Percentiles rank a stretch among this genome's conserved stretches.
Conservation (phyloP, 2,329 filamentous ascomycete species). For the Penicillium sumatraense region DNA sequence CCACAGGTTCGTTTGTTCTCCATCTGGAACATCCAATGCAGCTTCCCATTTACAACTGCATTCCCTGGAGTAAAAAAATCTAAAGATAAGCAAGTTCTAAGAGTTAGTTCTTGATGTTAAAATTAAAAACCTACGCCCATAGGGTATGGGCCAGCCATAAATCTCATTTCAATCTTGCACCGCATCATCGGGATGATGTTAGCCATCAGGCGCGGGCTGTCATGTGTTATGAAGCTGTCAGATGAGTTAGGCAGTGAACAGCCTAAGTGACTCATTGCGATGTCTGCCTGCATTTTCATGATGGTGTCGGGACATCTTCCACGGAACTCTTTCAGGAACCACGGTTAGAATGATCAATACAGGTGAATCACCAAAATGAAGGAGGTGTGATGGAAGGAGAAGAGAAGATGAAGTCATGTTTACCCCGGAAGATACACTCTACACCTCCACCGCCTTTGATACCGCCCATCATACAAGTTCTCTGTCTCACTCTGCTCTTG, state of each 20-base stretch:
- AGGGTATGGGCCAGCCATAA: background rate
- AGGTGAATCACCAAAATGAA: background rate
- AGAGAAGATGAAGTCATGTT: background rate
- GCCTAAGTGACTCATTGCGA: slow-evolving; percentile 10
- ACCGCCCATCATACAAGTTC: too few relatives aligned
- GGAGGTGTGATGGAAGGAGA: background rate
- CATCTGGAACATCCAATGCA: slow-evolving; percentile 12
- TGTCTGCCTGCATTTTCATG: background rate
- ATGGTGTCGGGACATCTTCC: background rate
- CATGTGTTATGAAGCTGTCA: slow-evolving; percentile 23
- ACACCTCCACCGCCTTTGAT: too few relatives aligned
- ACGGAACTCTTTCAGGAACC: background rate
- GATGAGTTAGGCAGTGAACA: slow-evolving; percentile 15
- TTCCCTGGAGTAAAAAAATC: too few relatives aligned
- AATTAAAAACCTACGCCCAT: background rate
- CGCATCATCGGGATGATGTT: slow-evolving; percentile 12
- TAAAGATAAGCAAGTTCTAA: background rate
- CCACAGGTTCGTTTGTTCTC: slow-evolving; percentile 12
- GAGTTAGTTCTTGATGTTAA: background rate
- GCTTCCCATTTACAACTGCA: background rate
- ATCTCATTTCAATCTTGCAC: background rate
- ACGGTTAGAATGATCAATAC: background rate
- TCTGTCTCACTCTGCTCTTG: too few relatives aligned
- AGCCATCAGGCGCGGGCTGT: slow-evolving; percentile 25
- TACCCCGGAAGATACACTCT: too few relatives aligned